These are phyloP conservation scores for Fusarium sp. DNA, from an alignment of 2,329 filamentous ascomycete genomes.

Conservation along the genomic window DNA sequence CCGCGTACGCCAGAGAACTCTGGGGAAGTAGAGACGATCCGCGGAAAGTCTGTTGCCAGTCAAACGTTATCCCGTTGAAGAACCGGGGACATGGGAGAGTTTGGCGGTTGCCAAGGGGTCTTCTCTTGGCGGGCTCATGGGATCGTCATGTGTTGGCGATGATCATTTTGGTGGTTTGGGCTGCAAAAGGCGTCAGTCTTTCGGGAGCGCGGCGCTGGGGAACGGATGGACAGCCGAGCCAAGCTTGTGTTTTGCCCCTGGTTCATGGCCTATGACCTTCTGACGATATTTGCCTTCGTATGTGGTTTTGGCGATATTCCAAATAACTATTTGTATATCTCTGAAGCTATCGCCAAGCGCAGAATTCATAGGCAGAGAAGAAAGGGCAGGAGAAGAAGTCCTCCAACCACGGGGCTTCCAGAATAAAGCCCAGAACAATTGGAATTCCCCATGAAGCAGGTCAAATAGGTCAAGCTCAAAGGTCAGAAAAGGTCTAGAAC, in stretches of 20 bases:
- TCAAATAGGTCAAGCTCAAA: conserved; percentile 7
- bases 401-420: conserved; percentile 1
- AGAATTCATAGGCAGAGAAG: neutral
- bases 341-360: conserved; percentile 2
- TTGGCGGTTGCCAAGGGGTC: neutral
- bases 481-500: conserved; percentile 33
- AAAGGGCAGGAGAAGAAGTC: neutral
- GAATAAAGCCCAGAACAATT: conserved; percentile 21
- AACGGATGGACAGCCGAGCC: conserved; percentile 5
- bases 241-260: neutral
- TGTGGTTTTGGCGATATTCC: conserved; percentile 3
- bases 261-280: neutral
- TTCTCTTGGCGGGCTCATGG: neutral
- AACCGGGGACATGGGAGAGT: conserved; percentile 3
- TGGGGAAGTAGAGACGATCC: conserved; percentile 8
- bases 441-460: conserved; percentile 1
- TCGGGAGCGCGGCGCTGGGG: neutral
- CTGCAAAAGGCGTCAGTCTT: conserved; percentile 24
- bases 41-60: conserved; percentile 22
- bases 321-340: conserved; percentile 10
- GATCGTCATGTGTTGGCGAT: conserved; percentile 11
- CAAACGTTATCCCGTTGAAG: conserved; percentile 11
- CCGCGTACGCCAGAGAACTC: neutral
- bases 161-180: conserved; percentile 1
- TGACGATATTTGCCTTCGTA: neutral